Evolutionary conservation across 768 basidiomycete genomes (phyloP).

Genomic region (Trametes punicea): DNA sequence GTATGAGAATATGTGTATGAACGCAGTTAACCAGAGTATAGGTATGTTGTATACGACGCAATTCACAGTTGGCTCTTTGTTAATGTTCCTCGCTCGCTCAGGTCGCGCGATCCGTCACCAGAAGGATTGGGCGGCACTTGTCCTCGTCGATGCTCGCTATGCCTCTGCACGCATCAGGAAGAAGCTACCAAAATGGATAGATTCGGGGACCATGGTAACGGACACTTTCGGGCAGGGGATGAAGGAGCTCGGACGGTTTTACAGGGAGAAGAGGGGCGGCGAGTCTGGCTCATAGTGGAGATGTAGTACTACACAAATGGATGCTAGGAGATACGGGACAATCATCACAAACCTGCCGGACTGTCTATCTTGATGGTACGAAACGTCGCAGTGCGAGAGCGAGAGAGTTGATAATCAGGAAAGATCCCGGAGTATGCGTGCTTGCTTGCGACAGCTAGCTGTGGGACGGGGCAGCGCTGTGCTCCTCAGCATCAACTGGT

Average conservation of each 20-base stretch:
- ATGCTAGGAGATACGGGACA: no score
- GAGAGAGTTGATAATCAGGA: no score
- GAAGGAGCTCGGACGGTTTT: constrained; percentile 66
- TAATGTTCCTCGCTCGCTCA: no score
- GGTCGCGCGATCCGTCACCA: constrained; percentile 92
- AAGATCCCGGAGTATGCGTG: no score
- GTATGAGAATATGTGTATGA: constrained; percentile 91
- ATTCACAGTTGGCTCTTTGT: background rate
- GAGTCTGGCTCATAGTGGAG: no score
- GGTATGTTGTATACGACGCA: constrained; percentile 45
- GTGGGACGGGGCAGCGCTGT: no score
- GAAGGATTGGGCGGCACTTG: constrained; percentile 86
- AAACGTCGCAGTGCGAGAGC: no score
- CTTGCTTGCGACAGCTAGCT: no score
- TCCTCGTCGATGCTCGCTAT: constrained; percentile 87
- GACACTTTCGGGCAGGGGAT: constrained; percentile 71
- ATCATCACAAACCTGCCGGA: no score
- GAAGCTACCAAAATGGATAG: constrained; percentile 94
- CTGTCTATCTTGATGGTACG: no score
- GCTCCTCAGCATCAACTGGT: no score
- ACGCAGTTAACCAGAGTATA: constrained; percentile 95
- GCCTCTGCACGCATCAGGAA: constrained; percentile 57
- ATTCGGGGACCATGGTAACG: constrained; percentile 51
- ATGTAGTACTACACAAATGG: no score
- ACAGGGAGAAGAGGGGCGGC: constrained; percentile 54